phyloP scores from a whole-genome alignment of 2,329 filamentous ascomycete species.

The Atkinsonella texensis region DNA sequence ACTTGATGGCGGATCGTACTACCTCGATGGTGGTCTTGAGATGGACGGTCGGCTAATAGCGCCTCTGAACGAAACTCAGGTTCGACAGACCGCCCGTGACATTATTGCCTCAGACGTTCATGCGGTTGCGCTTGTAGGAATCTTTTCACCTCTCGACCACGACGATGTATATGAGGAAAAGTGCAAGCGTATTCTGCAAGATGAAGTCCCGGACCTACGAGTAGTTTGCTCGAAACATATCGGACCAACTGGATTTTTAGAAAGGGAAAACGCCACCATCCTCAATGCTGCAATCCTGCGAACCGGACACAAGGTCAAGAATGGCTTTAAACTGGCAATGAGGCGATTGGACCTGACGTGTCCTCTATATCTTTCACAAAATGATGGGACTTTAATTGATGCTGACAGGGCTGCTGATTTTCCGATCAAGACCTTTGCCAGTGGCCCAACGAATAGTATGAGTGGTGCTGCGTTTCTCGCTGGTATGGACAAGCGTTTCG shows the following conservation, averaged over 20 bases:
- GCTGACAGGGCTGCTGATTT: slow-evolving; percentile 33
- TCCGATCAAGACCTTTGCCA: slow-evolving; percentile 41
- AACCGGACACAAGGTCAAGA: slow-evolving; percentile 33
- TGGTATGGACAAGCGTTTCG: slow-evolving; percentile 24
- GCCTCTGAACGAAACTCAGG: slow-evolving; percentile 24
- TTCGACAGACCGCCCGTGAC: slow-evolving; percentile 19
- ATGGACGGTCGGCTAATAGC: slow-evolving; percentile 35
- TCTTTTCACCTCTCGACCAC: slow-evolving; percentile 35
- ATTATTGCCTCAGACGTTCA: slow-evolving; percentile 24
- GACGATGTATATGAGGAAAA: slow-evolving; percentile 27
- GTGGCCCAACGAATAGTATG: slow-evolving; percentile 42
- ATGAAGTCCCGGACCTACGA: slow-evolving; percentile 21
- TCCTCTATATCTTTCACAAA: slow-evolving; percentile 37
- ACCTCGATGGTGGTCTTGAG: slow-evolving; percentile 33
- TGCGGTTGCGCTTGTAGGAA: slow-evolving; percentile 29
- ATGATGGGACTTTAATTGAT: slow-evolving; percentile 40
- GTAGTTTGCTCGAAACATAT: slow-evolving; percentile 32
- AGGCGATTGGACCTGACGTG: slow-evolving; percentile 27
- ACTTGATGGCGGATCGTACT: slow-evolving; percentile 27
- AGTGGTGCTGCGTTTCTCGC: slow-evolving; percentile 41
- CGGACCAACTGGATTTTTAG: slow-evolving; percentile 30
- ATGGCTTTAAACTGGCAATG: slow-evolving; percentile 35
- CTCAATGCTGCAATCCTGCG: slow-evolving; percentile 40
- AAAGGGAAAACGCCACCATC: slow-evolving; percentile 41
- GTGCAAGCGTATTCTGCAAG: slow-evolving; percentile 24